Evolutionary conservation across 192 early-diverging fungal genomes (phyloP).

Genomic region (Coemansia asiatica): DNA sequence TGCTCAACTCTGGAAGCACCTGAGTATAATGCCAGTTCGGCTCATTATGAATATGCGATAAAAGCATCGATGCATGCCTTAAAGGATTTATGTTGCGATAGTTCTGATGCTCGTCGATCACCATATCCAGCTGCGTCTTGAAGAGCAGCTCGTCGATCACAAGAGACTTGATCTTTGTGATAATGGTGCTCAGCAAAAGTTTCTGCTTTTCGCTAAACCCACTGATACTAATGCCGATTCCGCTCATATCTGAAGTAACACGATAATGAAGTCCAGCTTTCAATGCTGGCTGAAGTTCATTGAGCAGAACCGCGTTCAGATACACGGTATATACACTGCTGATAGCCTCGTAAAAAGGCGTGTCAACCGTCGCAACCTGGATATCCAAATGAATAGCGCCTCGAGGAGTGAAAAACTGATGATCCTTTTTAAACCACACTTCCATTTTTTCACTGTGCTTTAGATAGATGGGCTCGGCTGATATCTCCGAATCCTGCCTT

Average conservation of each 20-base stretch:
- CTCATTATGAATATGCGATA: background rate
- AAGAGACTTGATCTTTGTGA: slow-evolving; percentile 38
- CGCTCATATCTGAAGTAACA: slow-evolving; percentile 61
- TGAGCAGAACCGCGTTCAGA: slow-evolving; percentile 70
- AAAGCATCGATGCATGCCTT: background rate
- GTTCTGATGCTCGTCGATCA: slow-evolving; percentile 36
- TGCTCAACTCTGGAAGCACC: slow-evolving; percentile 62
- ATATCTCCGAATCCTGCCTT: background rate
- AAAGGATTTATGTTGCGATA: slow-evolving; percentile 62
- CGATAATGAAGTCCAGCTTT: slow-evolving; percentile 71
- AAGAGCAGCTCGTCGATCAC: background rate
- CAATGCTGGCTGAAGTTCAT: slow-evolving; percentile 77
- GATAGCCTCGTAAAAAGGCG: slow-evolving; percentile 62
- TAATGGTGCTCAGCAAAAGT: slow-evolving; percentile 64
- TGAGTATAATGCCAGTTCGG: slow-evolving; percentile 62
- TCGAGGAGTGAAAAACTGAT: slow-evolving; percentile 83
- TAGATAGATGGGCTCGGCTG: slow-evolving; percentile 16
- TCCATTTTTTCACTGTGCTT: slow-evolving; percentile 33
- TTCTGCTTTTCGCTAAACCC: slow-evolving; percentile 86
- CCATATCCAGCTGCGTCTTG: background rate
- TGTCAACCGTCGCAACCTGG: slow-evolving; percentile 13
- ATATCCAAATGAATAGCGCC: slow-evolving; percentile 68
- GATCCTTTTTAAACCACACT: slow-evolving; percentile 91
- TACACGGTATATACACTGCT: slow-evolving; percentile 66
- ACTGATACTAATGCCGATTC: slow-evolving; percentile 59